phyloP scores from a whole-genome alignment of 2,329 filamentous ascomycete genomes.

The Colletotrichum caudatum region DNA sequence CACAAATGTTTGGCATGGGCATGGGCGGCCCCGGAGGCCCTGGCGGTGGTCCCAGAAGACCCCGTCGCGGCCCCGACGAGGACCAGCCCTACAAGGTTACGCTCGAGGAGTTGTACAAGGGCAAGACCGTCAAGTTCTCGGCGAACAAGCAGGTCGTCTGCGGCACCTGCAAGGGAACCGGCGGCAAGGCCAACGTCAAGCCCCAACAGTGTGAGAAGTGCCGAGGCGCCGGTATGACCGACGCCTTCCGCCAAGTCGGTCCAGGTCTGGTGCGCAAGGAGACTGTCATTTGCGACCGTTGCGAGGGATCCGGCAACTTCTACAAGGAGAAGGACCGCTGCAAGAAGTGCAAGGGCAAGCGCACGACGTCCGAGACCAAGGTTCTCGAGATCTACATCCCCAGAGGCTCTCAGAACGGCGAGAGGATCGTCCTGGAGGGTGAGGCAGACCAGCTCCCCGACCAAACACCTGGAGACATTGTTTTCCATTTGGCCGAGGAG shows the following conservation, averaged over 20 bases:
- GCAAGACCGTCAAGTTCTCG: constrained; percentile 96
- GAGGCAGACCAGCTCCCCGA: constrained; percentile 95
- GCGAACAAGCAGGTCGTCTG: constrained; percentile 96
- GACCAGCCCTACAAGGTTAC: constrained; percentile 92
- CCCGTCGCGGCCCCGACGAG: constrained; percentile 82
- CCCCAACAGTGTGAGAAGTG: constrained; percentile 85
- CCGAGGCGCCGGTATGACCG: constrained; percentile 81
- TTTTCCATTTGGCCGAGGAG: constrained; percentile 88
- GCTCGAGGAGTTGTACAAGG: constrained; percentile 96
- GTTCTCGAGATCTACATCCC: constrained; percentile 97
- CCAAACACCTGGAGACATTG: constrained; percentile 90
- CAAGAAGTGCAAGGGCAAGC: constrained; percentile 97
- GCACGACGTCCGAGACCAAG: constrained; percentile 89
- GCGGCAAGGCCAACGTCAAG: constrained; percentile 93
- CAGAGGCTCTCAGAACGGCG: constrained; percentile 85
- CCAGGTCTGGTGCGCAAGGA: constrained; percentile 88
- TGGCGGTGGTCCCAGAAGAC: constrained; percentile 68
- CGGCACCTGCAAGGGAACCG: constrained; percentile 85
- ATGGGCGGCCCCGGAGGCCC: constrained; percentile 62
- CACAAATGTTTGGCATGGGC: constrained; percentile 90
- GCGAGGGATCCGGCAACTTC: constrained; percentile 85
- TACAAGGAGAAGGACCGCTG: constrained; percentile 98
- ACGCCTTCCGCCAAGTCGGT: constrained; percentile 84
- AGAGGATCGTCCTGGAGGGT: constrained; percentile 89
- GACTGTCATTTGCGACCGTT: constrained; percentile 83